Evolutionary conservation across 163 green algal species (phyloP).

Genomic region (Prototheca wickerhamii): DNA sequence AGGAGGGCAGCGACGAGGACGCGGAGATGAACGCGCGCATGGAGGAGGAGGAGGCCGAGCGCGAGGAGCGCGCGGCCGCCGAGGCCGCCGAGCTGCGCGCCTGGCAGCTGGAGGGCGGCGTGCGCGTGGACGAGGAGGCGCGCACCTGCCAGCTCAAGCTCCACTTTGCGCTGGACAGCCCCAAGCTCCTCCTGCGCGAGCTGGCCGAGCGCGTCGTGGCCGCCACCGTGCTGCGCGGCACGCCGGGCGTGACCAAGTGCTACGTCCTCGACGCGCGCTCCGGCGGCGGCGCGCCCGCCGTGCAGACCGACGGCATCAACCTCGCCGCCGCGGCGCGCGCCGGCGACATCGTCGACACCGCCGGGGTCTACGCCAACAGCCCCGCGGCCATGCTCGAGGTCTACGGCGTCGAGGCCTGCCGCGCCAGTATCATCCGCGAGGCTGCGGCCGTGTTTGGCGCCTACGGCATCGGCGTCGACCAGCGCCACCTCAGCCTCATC

Average conservation of each 20-base stretch:
- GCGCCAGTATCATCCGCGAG: slow-evolving; percentile 47
- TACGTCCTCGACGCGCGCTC: slow-evolving; percentile 31
- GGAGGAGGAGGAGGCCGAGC: slow-evolving; percentile 1
- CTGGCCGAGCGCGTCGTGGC: slow-evolving; percentile 71
- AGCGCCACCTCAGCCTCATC: slow-evolving; percentile 85
- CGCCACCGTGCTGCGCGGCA: slow-evolving; percentile 41
- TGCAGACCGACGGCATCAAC: slow-evolving; percentile 96
- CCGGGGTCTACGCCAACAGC: slow-evolving; percentile 71
- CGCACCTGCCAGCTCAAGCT: slow-evolving; percentile 9
- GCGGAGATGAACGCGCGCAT: slow-evolving; percentile 2
- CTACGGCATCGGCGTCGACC: slow-evolving; percentile 94
- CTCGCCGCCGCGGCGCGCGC: slow-evolving; percentile 47
- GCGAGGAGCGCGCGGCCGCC: slow-evolving; percentile 1
- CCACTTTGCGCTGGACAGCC: slow-evolving; percentile 49
- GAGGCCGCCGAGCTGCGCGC: slow-evolving; percentile 3
- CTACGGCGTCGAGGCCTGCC: slow-evolving; percentile 76
- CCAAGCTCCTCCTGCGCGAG: slow-evolving; percentile 84
- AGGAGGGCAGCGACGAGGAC: neutral
- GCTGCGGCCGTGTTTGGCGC: slow-evolving; percentile 77
- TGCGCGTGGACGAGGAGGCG: slow-evolving; percentile 1
- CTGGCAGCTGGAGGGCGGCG: neutral
- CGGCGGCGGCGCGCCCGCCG: slow-evolving; percentile 8
- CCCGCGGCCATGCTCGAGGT: slow-evolving; percentile 63
- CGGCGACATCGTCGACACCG: slow-evolving; percentile 57
- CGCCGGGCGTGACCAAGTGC: slow-evolving; percentile 45